A percentile compares a stretch with the other conserved stretches of the same genome.
These are phyloP conservation scores for Hibiscus mutabilis DNA, from an alignment of 345 rosid genomes.

Conservation along the genomic window DNA sequence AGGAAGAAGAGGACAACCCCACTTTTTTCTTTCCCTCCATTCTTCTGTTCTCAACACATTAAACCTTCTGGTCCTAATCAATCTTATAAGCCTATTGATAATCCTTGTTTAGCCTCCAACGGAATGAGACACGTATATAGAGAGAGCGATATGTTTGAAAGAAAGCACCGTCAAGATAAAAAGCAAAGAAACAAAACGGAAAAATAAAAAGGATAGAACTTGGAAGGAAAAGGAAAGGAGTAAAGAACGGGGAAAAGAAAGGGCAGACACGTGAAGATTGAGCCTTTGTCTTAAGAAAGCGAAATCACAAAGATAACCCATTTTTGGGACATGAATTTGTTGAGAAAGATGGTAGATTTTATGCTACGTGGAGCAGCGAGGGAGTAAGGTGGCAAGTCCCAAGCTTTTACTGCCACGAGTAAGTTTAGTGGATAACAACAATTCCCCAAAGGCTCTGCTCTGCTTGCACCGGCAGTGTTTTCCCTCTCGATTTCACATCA, in stretches of 20 bases:
- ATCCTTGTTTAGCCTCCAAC: conserved; percentile 13
- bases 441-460: not conserved
- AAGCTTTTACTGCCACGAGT: not conserved
- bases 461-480: not conserved
- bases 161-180: conserved; percentile 22
- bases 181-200: not conserved
- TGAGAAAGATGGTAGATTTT: not conserved
- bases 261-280: conserved; percentile 32
- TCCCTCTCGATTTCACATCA: not conserved
- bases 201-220: not conserved
- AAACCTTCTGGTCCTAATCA: conserved; percentile 7
- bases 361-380: too few relatives aligned
- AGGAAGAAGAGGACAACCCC: conserved; percentile 39
- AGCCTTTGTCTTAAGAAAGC: not conserved
- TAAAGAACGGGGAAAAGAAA: not conserved
- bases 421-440: not conserved
- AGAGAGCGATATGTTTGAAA: not conserved
- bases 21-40: conserved; percentile 57
- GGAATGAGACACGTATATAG: conserved; percentile 15
- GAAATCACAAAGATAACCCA: not conserved
- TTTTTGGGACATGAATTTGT: not conserved
- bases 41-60: conserved; percentile 4
- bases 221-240: not conserved
- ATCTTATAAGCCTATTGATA: not conserved
- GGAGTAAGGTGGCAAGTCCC: too few relatives aligned